These are phyloP conservation scores for Quercus parvula DNA, from an alignment of 306 rosid species.

Conservation along the genomic window DNA sequence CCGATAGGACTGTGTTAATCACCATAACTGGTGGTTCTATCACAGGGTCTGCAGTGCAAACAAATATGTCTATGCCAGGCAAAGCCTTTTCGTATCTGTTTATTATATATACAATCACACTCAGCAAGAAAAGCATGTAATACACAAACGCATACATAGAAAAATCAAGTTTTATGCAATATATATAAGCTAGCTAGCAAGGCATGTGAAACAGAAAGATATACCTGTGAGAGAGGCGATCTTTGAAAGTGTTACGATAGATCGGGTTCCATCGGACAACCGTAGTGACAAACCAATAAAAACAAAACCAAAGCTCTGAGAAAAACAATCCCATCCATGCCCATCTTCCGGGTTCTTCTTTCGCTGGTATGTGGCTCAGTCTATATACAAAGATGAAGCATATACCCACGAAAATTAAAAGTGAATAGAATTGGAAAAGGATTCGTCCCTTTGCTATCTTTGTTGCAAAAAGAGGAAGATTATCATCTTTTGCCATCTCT, in stretches of 20 bases:
- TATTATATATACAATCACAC: neutral
- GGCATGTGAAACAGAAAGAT: neutral
- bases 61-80: neutral
- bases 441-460: slow-evolving; percentile 26
- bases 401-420: slow-evolving; percentile 47
- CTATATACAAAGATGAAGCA: slow-evolving; percentile 47
- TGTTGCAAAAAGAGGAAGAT: slow-evolving; percentile 8
- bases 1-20: neutral
- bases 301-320: slow-evolving; percentile 3
- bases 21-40: neutral
- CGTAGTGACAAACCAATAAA: neutral
- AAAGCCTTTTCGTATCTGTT: neutral
- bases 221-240: slow-evolving; percentile 1
- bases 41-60: neutral
- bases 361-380: neutral
- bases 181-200: no score
- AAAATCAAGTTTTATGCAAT: no score
- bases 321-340: slow-evolving; percentile 4
- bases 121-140: neutral
- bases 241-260: slow-evolving; percentile 7
- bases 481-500: neutral
- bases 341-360: neutral
- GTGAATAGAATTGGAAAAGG: slow-evolving; percentile 40
- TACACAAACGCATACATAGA: neutral
- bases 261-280: slow-evolving; percentile 2